A percentile compares a stretch with the other conserved stretches of the same genome.
Conservation (phyloP, 169 alveolate genomes). For the Amoebophrya sp. region DNA sequence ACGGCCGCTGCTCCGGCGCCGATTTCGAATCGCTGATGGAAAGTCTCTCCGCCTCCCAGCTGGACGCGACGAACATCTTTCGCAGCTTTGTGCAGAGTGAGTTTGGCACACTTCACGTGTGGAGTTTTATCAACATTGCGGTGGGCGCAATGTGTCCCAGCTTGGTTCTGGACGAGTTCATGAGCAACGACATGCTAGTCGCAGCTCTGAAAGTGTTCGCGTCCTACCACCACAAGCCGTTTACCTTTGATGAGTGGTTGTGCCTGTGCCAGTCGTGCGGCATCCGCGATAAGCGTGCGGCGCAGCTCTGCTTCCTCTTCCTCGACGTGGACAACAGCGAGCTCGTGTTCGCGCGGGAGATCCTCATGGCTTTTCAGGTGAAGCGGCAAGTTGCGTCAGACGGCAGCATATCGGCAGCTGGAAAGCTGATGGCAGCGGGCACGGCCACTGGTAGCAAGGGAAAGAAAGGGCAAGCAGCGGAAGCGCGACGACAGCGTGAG, state of each 20-base stretch:
- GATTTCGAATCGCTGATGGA: neutral
- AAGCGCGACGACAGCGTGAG: neutral
- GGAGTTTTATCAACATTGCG: neutral
- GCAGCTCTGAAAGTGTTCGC: neutral
- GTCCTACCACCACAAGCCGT: neutral
- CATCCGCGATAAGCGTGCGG: neutral
- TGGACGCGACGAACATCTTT: slow-evolving; percentile 14
- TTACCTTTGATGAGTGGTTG: neutral
- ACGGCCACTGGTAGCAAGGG: neutral
- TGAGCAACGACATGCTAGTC: neutral
- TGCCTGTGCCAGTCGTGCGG: neutral
- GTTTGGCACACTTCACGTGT: neutral
- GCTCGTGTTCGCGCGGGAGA: neutral
- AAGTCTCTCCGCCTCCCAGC: neutral
- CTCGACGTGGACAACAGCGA: neutral
- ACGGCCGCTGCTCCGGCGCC: neutral
- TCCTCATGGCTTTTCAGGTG: neutral
- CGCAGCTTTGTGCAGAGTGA: neutral
- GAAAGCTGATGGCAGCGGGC: no score
- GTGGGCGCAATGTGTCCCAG: neutral
- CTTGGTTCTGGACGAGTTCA: neutral
- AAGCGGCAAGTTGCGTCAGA: neutral
- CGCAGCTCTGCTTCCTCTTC: neutral
- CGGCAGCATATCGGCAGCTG: no score
- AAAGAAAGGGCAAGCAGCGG: neutral